phyloP scores from a whole-genome alignment of 2,329 filamentous ascomycete genomes.

The Cryphonectria radicalis region DNA sequence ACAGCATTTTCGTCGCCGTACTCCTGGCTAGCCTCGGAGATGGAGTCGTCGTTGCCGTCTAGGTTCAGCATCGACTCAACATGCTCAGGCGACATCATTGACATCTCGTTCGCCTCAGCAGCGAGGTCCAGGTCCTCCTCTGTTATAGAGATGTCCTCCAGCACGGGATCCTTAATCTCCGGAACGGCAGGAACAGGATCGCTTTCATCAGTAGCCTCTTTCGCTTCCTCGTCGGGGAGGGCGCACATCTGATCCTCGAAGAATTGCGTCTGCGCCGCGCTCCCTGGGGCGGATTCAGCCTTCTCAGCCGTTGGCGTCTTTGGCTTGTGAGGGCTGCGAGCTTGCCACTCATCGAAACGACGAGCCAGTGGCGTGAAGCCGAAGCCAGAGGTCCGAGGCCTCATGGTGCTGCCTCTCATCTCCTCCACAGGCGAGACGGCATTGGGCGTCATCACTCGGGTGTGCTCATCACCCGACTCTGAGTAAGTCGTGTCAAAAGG shows the following conservation, averaged over 20 bases:
- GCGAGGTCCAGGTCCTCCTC: slow-evolving; percentile 63
- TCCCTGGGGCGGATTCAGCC: slow-evolving; percentile 29
- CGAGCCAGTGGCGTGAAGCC: slow-evolving; percentile 66
- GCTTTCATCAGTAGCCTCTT: slow-evolving; percentile 41
- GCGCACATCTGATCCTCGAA: slow-evolving; percentile 67
- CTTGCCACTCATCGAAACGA: slow-evolving; percentile 55
- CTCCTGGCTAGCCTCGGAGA: slow-evolving; percentile 67
- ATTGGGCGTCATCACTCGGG: slow-evolving; percentile 21
- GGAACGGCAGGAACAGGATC: slow-evolving; percentile 27
- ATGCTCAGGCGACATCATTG: slow-evolving; percentile 52
- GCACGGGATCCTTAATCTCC: slow-evolving; percentile 40
- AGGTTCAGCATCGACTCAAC: slow-evolving; percentile 41
- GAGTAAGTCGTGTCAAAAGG: slow-evolving; percentile 50
- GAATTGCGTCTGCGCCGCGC: slow-evolving; percentile 43
- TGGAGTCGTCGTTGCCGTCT: slow-evolving; percentile 50
- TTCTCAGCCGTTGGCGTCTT: slow-evolving; percentile 34
- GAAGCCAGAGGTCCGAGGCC: slow-evolving; percentile 41
- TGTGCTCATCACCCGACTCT: slow-evolving; percentile 60
- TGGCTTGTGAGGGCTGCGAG: slow-evolving; percentile 54
- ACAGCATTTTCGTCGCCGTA: slow-evolving; percentile 70
- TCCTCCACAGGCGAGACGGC: slow-evolving; percentile 33
- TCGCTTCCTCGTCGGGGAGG: slow-evolving; percentile 40
- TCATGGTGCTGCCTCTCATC: slow-evolving; percentile 29
- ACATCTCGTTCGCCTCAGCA: slow-evolving; percentile 64
- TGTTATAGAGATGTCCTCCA: slow-evolving; percentile 53